Conservation (phyloP, 2,329 filamentous ascomycete genomes). For the Arthrobotrys iridis region DNA sequence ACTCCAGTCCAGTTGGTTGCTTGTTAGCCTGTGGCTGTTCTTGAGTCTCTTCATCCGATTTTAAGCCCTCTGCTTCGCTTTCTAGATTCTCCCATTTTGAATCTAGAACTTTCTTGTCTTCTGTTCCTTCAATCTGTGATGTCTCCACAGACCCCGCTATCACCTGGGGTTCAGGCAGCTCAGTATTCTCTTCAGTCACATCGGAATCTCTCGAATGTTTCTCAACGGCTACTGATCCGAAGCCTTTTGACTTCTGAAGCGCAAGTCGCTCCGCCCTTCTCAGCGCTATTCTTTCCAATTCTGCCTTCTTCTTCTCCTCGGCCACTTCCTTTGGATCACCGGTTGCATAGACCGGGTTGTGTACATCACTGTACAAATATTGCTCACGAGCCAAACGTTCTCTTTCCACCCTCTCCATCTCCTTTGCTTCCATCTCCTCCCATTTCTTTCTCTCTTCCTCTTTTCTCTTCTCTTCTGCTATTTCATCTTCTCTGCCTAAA, state of each 20-base stretch:
- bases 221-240: background rate
- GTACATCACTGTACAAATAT: background rate
- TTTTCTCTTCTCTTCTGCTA: background rate
- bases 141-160: background rate
- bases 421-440: background rate
- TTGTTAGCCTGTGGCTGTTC: background rate
- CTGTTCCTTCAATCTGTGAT: background rate
- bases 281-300: background rate
- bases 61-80: background rate
- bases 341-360: background rate
- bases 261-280: background rate
- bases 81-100: background rate
- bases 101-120: background rate
- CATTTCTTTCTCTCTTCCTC: background rate
- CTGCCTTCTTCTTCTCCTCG: background rate
- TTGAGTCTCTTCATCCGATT: background rate
- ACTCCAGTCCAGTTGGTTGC: background rate
- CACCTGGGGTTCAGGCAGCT: background rate
- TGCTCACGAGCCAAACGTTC: background rate
- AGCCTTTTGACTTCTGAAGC: background rate
- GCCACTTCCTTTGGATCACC: background rate
- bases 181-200: background rate
- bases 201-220: background rate
- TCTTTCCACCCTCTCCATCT: background rate
- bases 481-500: constrained; percentile 25